A percentile compares a stretch with the other conserved stretches of the same genome.
Evolutionary conservation across 202 grass and related monocot species (phyloP).

Genomic region (Musa balbisiana): DNA sequence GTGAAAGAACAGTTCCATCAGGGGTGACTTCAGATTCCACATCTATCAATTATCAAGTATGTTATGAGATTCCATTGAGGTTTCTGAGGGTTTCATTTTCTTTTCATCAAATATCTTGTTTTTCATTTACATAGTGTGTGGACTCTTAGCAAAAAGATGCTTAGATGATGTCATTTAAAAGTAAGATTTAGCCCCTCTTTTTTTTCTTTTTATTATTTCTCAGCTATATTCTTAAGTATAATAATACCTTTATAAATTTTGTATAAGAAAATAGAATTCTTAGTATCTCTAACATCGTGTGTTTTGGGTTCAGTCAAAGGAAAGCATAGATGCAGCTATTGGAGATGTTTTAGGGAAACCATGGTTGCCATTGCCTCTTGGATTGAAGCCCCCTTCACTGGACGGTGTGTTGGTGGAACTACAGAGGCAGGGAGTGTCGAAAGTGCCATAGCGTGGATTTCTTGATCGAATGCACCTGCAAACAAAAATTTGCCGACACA

Average conservation of each 20-base stretch:
- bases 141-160: too few species aligned
- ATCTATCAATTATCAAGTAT: too few species aligned
- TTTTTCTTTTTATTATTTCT: neutral
- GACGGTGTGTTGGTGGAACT: constrained; percentile 83
- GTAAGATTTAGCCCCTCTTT: neutral
- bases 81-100: too few species aligned
- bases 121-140: too few species aligned
- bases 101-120: too few species aligned
- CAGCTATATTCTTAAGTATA: neutral
- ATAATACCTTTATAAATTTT: too few species aligned
- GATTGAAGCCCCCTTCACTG: constrained; percentile 69
- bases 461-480: neutral
- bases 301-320: constrained; percentile 45
- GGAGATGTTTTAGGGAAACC: constrained; percentile 95
- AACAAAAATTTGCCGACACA: neutral
- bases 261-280: too few species aligned
- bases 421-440: constrained; percentile 70
- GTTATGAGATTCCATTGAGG: too few species aligned
- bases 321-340: constrained; percentile 80
- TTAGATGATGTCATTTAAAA: too few species aligned
- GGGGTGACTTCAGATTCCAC: too few species aligned
- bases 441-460: constrained; percentile 24
- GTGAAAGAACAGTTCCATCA: too few species aligned
- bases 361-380: constrained; percentile 90
- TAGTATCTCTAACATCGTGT: too few species aligned